phyloP scores from a whole-genome alignment of 1,284 basidiomycete genomes.

The Ceratobasidium sp. region DNA sequence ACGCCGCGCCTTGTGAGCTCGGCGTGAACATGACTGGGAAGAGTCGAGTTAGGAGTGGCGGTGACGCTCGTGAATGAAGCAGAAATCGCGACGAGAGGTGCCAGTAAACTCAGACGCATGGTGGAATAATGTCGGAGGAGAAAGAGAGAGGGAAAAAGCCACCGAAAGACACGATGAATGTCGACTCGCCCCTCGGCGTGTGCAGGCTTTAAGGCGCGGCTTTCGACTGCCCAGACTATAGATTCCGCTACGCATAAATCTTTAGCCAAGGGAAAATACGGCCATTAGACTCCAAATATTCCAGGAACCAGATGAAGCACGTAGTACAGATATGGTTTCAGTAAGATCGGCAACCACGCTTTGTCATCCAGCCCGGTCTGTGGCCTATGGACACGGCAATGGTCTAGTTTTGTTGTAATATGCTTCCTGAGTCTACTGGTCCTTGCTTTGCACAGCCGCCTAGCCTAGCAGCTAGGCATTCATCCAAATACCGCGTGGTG shows the following conservation, averaged over 20 bases:
- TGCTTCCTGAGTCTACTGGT: not conserved
- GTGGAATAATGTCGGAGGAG: not conserved
- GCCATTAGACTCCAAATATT: conserved; percentile 10
- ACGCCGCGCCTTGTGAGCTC: no score
- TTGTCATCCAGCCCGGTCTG: not conserved
- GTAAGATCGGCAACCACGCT: not conserved
- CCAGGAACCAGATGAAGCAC: conserved; percentile 6
- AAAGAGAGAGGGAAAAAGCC: not conserved
- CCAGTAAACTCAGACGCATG: not conserved
- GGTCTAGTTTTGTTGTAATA: no score
- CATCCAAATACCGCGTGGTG: not conserved
- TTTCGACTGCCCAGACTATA: not conserved
- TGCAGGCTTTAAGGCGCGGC: conserved; percentile 4
- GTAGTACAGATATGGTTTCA: not conserved
- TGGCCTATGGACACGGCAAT: not conserved
- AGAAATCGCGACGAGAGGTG: not conserved
- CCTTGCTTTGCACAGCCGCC: not conserved
- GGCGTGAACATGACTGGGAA: no score
- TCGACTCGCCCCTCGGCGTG: not conserved
- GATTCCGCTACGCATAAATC: not conserved
- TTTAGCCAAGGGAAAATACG: conserved; percentile 2
- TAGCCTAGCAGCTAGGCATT: not conserved
- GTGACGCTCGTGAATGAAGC: not conserved
- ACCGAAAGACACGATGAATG: conserved; percentile 14
- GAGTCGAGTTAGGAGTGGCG: no score